Base-by-base conservation (phyloP, 106 monocot species). In the Amphibolis antarctica region DNA sequence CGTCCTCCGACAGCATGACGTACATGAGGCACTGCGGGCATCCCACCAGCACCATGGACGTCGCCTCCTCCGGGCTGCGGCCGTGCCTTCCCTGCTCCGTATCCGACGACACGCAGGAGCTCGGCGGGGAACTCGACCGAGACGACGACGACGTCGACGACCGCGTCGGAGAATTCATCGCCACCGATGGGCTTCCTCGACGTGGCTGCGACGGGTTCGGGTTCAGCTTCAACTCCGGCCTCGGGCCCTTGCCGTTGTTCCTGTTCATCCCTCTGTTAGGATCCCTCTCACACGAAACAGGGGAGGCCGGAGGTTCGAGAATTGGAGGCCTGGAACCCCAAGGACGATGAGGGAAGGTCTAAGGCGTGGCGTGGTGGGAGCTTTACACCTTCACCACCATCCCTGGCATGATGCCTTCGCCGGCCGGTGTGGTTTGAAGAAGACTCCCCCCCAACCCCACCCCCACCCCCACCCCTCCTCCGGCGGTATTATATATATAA, bases 21-120 rank as follows among this genome's bases (percentile, higher is more conserved):
- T 96, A 93, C 80, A 93, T 93, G 71, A 93, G 83, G 74, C 93
- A 93, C 19, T 79, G 44, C 0, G 88, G 84, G 63, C 94, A 94
- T 13, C 80, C 94, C 1, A 83, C 89, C 3, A 96, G 79, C 31
- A 96, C 86, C 94, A 96, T 96, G 19, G 94, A 84, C 46, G 72
- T 64, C 4, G 83, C 71, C 59, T n/a, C n/a, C n/a, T 86, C 86
- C 0, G 80, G 90, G 74, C 86, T 91, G 71, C 68, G 61, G 27
- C 46, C 28, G 46, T 56, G 49, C 31, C 57, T 29, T 55, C 80
- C 69, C 63, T 78, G 72, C 45, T 84, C 88, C 5, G 62, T 64
- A 80, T 88, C 87, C 52, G 85, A 85, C n/a, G 89, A 85, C 51
- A 85, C 55, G 59, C 89, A 89, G 11, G 89, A 89, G 70, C 82